Evolutionary conservation across 2,329 filamentous ascomycete species (phyloP).

Genomic region (Leptographium wingfieldii): DNA sequence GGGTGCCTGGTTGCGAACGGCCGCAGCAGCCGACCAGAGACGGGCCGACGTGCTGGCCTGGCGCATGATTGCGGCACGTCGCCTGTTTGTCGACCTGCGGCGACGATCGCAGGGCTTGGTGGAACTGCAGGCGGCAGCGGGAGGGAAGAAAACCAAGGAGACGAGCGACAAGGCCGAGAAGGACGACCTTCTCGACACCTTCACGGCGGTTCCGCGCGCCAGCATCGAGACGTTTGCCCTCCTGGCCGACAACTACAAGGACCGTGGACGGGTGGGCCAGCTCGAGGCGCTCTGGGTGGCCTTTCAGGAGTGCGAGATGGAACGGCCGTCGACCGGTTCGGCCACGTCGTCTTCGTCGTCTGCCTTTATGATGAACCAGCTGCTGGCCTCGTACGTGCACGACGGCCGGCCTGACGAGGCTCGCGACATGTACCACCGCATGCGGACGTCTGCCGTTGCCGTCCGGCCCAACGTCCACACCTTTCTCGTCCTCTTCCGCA

Average conservation of each 20-base stretch:
- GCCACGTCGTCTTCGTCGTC: slow-evolving; percentile 24
- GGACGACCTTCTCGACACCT: slow-evolving; percentile 11
- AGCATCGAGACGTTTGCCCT: slow-evolving; percentile 69
- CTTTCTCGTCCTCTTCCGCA: slow-evolving; percentile 55
- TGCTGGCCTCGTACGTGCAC: slow-evolving; percentile 55
- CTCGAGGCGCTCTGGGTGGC: slow-evolving; percentile 50
- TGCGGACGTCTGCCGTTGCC: slow-evolving; percentile 27
- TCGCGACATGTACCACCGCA: slow-evolving; percentile 39
- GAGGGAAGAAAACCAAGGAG: too few species aligned
- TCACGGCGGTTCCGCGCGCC: slow-evolving; percentile 38
- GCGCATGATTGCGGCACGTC: slow-evolving; percentile 61
- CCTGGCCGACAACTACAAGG: slow-evolving; percentile 58
- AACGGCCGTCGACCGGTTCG: slow-evolving; percentile 24
- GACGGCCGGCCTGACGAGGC: slow-evolving; percentile 43
- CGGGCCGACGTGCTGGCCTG: slow-evolving; percentile 59
- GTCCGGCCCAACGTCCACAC: slow-evolving; percentile 54
- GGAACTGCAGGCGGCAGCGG: slow-evolving; percentile 13
- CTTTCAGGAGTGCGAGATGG: slow-evolving; percentile 49
- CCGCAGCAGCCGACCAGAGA: slow-evolving; percentile 37
- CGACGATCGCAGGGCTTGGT: slow-evolving; percentile 17
- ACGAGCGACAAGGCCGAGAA: too few species aligned
- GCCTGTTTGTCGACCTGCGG: slow-evolving; percentile 46
- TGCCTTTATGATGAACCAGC: slow-evolving; percentile 67
- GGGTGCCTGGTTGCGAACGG: slow-evolving; percentile 61
- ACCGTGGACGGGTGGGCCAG: slow-evolving; percentile 43